Conservation (phyloP, 139 green algal genomes). For the Pleodorina starrii region DNA sequence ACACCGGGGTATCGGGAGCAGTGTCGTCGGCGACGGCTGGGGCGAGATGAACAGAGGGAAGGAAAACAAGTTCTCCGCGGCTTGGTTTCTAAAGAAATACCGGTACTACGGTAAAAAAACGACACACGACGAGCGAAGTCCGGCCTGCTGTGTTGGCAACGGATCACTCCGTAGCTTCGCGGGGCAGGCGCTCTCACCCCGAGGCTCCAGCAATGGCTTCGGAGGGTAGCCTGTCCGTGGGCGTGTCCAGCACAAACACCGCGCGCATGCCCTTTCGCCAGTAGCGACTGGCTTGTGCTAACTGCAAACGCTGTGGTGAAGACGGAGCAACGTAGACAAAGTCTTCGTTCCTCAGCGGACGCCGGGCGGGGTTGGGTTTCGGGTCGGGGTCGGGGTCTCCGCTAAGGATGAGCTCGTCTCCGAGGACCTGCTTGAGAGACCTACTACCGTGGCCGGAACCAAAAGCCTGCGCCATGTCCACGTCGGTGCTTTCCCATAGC, state of each 20-base stretch:
- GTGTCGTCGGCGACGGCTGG: no score
- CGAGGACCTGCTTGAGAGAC: background rate
- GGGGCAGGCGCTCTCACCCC: background rate
- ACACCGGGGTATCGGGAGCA: no score
- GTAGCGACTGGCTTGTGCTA: constrained; percentile 29
- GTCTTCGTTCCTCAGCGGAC: constrained; percentile 5
- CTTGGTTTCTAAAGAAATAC: background rate
- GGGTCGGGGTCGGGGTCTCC: constrained; percentile 28
- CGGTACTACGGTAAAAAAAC: no score
- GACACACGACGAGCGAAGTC: no score
- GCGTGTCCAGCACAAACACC: constrained; percentile 31
- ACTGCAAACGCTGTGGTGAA: background rate
- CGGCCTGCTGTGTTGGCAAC: no score
- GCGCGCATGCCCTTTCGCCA: constrained; percentile 47
- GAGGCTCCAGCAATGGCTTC: background rate
- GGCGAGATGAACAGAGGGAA: background rate
- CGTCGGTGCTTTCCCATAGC: background rate
- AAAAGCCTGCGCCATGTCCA: background rate
- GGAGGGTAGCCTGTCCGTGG: background rate
- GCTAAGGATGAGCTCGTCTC: background rate
- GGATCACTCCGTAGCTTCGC: no score
- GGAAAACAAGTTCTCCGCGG: no score
- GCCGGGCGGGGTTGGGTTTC: background rate
- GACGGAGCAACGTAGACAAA: constrained; percentile 26
- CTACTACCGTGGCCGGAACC: background rate